Base-by-base conservation (phyloP, 2,329 filamentous ascomycete genomes). In the Pleurostoma richardsiae region DNA sequence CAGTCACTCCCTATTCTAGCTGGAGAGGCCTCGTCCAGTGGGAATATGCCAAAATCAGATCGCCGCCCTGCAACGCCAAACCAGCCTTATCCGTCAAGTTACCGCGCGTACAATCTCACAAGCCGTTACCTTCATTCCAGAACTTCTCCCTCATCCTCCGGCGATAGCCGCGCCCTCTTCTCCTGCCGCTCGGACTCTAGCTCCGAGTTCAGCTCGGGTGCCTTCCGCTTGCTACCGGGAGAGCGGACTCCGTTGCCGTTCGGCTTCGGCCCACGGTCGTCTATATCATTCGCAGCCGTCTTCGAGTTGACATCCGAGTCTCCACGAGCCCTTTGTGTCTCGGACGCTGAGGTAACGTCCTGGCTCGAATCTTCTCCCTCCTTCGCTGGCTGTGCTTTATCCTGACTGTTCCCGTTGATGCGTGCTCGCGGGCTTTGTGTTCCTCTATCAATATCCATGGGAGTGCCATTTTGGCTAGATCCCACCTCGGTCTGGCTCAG, bases 381-480 rank as follows among this genome's bases (percentile, higher is more conserved):
- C 30, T 38, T 54, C 47, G 41, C 30, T 40, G 40, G 31, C 43
- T 43, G 31, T 49, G 48, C 41, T 48, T 51, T 41, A 46, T 54
- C 10, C 1, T 45, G 49, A 6, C 33, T 62, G 8, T 59, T 53
- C 28, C 71, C 72, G 40, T 74, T 74, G 1, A 60, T 54, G 42
- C 61, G 65, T 28, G 54, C 57, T 29, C 56, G 66, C 0, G 76
- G 76, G 50, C 76, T 79, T 52, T 72, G 72, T 29, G 74, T 79
- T 10, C 64, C 67, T 40, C 72, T 67, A 30, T 79, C 75, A 8
- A 66, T 62, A 40, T 71, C 68, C 52, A 70, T 64, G 1, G 76
- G 73, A 1, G 76, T 79, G 30, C 69, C 73, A 29, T 71, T 71
- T 26, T 67, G 68, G 44, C 74, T 76, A 3, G 74, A 76, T n/a